Conservation (phyloP, 352 stramenopile species). For the Phytophthora pistaciae region DNA sequence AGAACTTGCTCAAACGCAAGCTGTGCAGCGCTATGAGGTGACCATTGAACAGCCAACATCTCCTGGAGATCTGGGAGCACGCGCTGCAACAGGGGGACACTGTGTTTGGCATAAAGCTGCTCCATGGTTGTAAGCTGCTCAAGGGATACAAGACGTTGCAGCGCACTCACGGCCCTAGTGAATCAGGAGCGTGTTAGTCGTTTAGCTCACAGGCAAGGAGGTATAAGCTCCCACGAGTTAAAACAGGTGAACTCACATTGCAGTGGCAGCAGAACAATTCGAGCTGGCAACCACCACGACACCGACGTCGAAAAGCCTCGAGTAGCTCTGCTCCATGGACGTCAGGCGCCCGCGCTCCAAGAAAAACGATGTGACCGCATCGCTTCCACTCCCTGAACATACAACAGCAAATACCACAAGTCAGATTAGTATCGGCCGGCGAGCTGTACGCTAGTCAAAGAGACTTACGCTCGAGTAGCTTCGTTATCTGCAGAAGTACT, state of each 20-base stretch:
- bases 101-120: constrained; percentile 45
- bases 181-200: constrained; percentile 12
- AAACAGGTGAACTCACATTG: constrained; percentile 16
- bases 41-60: constrained; percentile 54
- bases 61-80: constrained; percentile 23
- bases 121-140: constrained; percentile 24
- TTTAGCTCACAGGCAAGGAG: background rate
- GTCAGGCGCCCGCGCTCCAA: constrained; percentile 57
- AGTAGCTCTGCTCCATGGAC: constrained; percentile 48
- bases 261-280: constrained; percentile 25
- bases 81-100: constrained; percentile 32
- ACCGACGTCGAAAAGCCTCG: constrained; percentile 56
- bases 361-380: constrained; percentile 64
- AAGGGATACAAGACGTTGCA: constrained; percentile 39
- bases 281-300: constrained; percentile 34
- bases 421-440: background rate
- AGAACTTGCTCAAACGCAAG: constrained; percentile 45
- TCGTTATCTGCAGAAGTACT: constrained; percentile 44
- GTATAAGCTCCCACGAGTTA: background rate
- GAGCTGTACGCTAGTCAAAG: background rate
- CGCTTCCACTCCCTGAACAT: constrained; percentile 46
- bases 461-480: constrained; percentile 60
- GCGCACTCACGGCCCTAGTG: constrained; percentile 31
- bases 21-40: constrained; percentile 30
- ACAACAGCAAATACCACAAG: constrained; percentile 6